Evolutionary conservation across 352 stramenopile genomes (phyloP), one percentile per base, ranked within the genome.

Genomic region (Globisporangium takayamanum): DNA sequence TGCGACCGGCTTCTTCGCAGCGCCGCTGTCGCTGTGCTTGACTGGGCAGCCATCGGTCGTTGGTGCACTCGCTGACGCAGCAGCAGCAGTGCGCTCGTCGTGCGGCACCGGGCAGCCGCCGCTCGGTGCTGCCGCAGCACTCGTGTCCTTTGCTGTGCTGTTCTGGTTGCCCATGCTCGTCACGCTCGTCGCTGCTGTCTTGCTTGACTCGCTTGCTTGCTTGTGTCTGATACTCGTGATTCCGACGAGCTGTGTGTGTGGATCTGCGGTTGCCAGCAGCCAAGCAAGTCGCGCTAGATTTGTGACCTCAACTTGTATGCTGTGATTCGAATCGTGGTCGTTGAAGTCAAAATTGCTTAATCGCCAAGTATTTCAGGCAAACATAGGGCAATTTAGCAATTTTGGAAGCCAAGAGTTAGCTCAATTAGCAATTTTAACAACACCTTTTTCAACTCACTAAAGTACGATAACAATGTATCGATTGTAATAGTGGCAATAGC

Each of bases 141-240:
- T 58, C 51, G 51, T 44, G 2, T 55, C 14, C 16, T 59, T 62
- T 1, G 78, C 58, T 16, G 69, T 73, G 66, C 79, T 89, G 56
- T 74, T 72, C 60, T 88, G 69, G 63, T 89, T 90, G 51, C 79
- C 80, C 80, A 92, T 90, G 58, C 50, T 57, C 16, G 30, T 10
- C 28, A 33, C 28, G 28, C 28, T 63, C 10, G 14, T 45, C 28
- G 46, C 22, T 28, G 37, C 16, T 60, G 26, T 57, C 33, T 18
- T 63, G 22, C 28, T 51, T 22, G 22, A 22, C 48, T 45, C 8
- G 26, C 11, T 36, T 14, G 28, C 28, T 50, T 25, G 26, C 37
- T 58, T 22, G 26, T 15, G 50, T 57, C 18, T 46, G 49, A 53
- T 53, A 42, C 49, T 53, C 16, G 49, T 10, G 10, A 14, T 37